Evolutionary conservation across 768 basidiomycete species (phyloP).

Genomic region (Leccinum barrowsii): DNA sequence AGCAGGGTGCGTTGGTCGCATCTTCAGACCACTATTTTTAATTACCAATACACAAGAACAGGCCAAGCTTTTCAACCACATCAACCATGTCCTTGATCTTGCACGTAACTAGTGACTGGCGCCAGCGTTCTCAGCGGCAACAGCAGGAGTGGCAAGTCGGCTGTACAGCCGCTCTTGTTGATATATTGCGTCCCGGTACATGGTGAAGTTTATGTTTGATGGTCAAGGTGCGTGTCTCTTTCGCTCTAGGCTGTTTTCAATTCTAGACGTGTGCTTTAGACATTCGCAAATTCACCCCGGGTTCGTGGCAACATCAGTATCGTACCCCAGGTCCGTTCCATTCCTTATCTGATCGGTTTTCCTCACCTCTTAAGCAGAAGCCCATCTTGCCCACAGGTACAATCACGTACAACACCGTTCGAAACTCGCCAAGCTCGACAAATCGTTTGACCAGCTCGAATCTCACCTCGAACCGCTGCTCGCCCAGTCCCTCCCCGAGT

Average conservation of each 20-base stretch:
- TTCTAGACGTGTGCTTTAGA: slow-evolving; percentile 36
- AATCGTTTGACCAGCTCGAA: too few species aligned
- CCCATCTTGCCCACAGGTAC: slow-evolving; percentile 89
- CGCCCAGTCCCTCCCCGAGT: slow-evolving; percentile 63
- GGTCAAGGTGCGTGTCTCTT: slow-evolving; percentile 57
- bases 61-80: slow-evolving; percentile 64
- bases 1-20: too few species aligned
- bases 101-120: slow-evolving; percentile 46
- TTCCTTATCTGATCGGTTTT: neutral
- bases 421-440: too few species aligned
- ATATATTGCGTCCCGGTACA: slow-evolving; percentile 85
- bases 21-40: too few species aligned
- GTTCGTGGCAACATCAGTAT: slow-evolving; percentile 84
- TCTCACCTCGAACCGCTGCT: slow-evolving; percentile 49
- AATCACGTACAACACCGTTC: slow-evolving; percentile 76
- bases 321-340: slow-evolving; percentile 70
- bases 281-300: slow-evolving; percentile 79
- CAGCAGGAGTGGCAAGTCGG: slow-evolving; percentile 93
- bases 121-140: slow-evolving; percentile 56
- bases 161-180: slow-evolving; percentile 80
- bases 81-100: slow-evolving; percentile 64
- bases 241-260: too few species aligned
- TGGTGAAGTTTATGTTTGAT: slow-evolving; percentile 77
- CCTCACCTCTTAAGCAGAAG: slow-evolving; percentile 37
- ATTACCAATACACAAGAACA: slow-evolving; percentile 59